Conservation (phyloP, 73 alveolate species). For the Stentor coeruleus region DNA sequence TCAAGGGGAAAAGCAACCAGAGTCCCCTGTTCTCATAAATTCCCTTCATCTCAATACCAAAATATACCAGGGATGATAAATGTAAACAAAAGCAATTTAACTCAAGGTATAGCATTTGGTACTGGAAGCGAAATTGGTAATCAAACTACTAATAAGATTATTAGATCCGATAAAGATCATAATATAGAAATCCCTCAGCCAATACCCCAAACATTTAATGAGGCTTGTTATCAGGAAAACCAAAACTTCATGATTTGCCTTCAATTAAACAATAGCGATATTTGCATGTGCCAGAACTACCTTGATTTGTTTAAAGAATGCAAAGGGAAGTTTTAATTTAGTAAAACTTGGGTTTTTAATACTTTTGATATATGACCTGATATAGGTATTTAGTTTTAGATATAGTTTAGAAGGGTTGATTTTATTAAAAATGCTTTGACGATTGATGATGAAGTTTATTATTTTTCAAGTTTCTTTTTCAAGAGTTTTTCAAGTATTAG, state of each 20-base stretch:
- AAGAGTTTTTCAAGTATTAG: too few relatives aligned
- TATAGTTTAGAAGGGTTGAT: too few relatives aligned
- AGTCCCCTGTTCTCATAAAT: too few relatives aligned
- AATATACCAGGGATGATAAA: conserved; percentile 43
- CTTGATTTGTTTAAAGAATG: conserved; percentile 53
- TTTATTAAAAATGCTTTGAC: too few relatives aligned
- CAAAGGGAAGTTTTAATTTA: background rate
- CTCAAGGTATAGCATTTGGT: conserved; percentile 71
- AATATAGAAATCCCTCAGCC: background rate
- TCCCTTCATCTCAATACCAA: conserved; percentile 16
- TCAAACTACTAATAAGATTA: conserved; percentile 52
- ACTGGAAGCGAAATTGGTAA: conserved; percentile 69
- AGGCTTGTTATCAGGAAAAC: conserved; percentile 26
- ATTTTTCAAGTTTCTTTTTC: too few relatives aligned
- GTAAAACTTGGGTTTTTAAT: too few relatives aligned
- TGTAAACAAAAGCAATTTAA: conserved; percentile 51
- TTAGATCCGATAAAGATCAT: conserved; percentile 41
- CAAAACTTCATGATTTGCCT: conserved; percentile 34
- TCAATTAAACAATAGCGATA: conserved; percentile 40
- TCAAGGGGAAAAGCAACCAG: too few relatives aligned
- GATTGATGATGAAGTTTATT: too few relatives aligned
- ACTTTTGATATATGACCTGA: too few relatives aligned
- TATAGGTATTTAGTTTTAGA: too few relatives aligned
- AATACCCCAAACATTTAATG: background rate
- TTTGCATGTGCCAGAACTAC: conserved; percentile 53